Evolutionary conservation across 2,329 filamentous ascomycete genomes (phyloP).

Genomic region (Hymenoscyphus albidus): DNA sequence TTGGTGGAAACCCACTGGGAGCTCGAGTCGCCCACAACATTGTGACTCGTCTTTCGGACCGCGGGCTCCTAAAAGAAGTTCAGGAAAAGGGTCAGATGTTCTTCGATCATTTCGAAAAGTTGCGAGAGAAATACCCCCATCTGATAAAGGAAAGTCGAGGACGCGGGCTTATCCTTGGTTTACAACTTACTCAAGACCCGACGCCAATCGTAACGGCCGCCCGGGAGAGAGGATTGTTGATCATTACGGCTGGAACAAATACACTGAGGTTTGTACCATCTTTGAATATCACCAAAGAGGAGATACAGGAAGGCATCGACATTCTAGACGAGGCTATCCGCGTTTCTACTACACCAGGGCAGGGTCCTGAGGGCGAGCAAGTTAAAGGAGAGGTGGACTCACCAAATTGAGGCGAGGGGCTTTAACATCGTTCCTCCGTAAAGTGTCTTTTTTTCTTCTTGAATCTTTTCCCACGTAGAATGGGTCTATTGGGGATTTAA

Average conservation of each 20-base stretch:
- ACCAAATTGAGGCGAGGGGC: slow-evolving; percentile 19
- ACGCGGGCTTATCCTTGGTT: slow-evolving; percentile 76
- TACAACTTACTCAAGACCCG: slow-evolving; percentile 75
- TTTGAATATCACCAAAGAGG: slow-evolving; percentile 71
- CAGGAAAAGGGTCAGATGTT: slow-evolving; percentile 62
- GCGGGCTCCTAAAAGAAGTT: slow-evolving; percentile 66
- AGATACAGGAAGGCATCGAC: slow-evolving; percentile 73
- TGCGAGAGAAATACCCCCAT: slow-evolving; percentile 61
- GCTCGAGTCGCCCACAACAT: slow-evolving; percentile 78
- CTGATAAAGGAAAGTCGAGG: slow-evolving; percentile 78
- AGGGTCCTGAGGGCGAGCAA: slow-evolving; percentile 21
- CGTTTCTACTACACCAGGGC: slow-evolving; percentile 17
- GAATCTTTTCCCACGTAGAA: not conserved
- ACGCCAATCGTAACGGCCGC: slow-evolving; percentile 76
- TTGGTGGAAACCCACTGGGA: slow-evolving; percentile 68
- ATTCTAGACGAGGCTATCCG: slow-evolving; percentile 68
- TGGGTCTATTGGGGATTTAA: not conserved
- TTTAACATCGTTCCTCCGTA: not conserved
- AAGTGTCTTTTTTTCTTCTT: not conserved
- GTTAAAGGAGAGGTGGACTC: slow-evolving; percentile 30
- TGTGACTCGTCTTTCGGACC: slow-evolving; percentile 69
- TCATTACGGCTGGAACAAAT: slow-evolving; percentile 92
- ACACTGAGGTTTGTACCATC: slow-evolving; percentile 90
- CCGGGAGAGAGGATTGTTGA: slow-evolving; percentile 77
- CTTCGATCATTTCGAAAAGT: slow-evolving; percentile 50